phyloP scores from a whole-genome alignment of 2,329 filamentous ascomycete species.

The Diaporthe capsici region DNA sequence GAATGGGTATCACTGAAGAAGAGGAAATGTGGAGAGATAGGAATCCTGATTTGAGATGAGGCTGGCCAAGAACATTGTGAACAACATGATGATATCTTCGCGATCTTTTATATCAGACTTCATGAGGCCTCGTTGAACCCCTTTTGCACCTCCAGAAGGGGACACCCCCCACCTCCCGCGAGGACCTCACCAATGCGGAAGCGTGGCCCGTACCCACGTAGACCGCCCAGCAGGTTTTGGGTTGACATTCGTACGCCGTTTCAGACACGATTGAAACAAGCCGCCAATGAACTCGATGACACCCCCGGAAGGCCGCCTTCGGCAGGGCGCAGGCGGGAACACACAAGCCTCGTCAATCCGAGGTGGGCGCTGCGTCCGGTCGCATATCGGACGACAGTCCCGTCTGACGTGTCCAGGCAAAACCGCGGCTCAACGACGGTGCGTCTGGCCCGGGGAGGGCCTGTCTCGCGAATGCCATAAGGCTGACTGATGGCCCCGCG shows the following conservation, averaged over 20 bases:
- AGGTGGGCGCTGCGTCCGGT: not conserved
- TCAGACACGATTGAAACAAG: constrained; percentile 9
- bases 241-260: constrained; percentile 7
- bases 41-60: not conserved
- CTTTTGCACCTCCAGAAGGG: not conserved
- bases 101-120: constrained; percentile 11
- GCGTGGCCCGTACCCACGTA: not conserved
- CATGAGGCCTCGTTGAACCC: not conserved
- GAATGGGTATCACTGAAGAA: constrained; percentile 18
- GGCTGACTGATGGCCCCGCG: constrained; percentile 4
- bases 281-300: constrained; percentile 7
- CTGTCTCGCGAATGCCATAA: not conserved
- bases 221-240: not conserved
- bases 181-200: constrained; percentile 16
- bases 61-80: not conserved
- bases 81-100: not conserved
- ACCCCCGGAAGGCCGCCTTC: not conserved
- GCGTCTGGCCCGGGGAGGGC: not conserved
- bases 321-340: constrained; percentile 5
- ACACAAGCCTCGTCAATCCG: constrained; percentile 2
- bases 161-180: not conserved
- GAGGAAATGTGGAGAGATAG: not conserved
- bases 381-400: constrained; percentile 23
- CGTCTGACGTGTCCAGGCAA: constrained; percentile 20
- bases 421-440: not conserved